Conservation (phyloP, 768 basidiomycete genomes). For the Flagelloscypha sp. region DNA sequence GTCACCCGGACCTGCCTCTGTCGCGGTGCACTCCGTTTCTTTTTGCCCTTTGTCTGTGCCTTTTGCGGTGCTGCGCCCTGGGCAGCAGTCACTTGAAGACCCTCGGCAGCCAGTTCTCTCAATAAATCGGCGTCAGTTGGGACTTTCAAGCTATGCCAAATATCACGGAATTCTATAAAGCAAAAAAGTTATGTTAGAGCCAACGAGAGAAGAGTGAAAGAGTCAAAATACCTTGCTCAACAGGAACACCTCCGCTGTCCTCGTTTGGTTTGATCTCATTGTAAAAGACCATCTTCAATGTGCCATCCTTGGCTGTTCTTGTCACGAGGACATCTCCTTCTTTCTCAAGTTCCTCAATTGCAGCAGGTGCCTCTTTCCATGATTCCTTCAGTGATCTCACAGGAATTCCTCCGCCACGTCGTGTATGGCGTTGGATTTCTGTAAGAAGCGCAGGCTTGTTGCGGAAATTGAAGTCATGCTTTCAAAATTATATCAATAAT, state of each 20-base stretch:
- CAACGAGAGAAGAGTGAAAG: slow-evolving; percentile 8
- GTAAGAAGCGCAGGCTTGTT: slow-evolving; percentile 78
- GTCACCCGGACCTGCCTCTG: slow-evolving; percentile 79
- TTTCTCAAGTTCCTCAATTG: slow-evolving; percentile 84
- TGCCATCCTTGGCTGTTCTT: slow-evolving; percentile 74
- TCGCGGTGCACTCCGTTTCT: slow-evolving; percentile 66
- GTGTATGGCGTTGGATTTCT: slow-evolving; percentile 79
- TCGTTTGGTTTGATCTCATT: slow-evolving; percentile 79
- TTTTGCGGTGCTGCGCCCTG: slow-evolving; percentile 46
- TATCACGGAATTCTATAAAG: slow-evolving; percentile 67
- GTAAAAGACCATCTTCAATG: slow-evolving; percentile 81
- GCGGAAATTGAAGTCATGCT: slow-evolving; percentile 84
- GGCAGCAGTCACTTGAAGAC: slow-evolving; percentile 70
- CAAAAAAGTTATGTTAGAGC: slow-evolving; percentile 5
- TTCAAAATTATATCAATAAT: slow-evolving; percentile 8
- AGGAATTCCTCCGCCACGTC: slow-evolving; percentile 77
- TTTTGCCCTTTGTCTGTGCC: slow-evolving; percentile 54
- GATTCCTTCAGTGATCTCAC: slow-evolving; percentile 82
- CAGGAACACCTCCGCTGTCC: slow-evolving; percentile 57
- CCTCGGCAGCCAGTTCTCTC: slow-evolving; percentile 70
- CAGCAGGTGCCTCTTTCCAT: slow-evolving; percentile 80
- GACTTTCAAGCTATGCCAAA: slow-evolving; percentile 81
- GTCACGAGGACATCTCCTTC: slow-evolving; percentile 87
- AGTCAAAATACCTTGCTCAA: slow-evolving; percentile 64
- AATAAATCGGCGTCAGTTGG: slow-evolving; percentile 81